Conservation (phyloP, 345 rosid species). For the Adansonia digitata region DNA sequence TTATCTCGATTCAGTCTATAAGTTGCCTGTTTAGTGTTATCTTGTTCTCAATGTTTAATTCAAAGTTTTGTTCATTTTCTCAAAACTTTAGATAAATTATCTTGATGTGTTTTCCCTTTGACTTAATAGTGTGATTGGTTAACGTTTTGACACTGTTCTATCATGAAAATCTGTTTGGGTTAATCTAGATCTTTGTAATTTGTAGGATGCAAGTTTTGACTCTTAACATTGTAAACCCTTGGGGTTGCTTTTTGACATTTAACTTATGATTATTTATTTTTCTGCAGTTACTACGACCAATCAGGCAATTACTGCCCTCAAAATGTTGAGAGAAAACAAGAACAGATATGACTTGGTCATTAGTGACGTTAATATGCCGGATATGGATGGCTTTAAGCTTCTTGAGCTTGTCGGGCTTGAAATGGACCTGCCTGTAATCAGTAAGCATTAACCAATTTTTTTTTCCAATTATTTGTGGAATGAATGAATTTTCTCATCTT, state of each 20-base stretch:
- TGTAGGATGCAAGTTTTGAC: neutral
- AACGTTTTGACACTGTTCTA: slow-evolving; percentile 15
- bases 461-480: slow-evolving; percentile 3
- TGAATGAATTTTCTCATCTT: neutral
- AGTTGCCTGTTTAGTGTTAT: neutral
- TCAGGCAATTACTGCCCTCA: slow-evolving; percentile 51
- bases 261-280: slow-evolving; percentile 6
- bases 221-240: neutral
- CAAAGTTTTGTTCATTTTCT: neutral
- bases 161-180: slow-evolving; percentile 5
- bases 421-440: slow-evolving; percentile 82
- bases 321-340: slow-evolving; percentile 53
- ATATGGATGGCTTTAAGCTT: slow-evolving; percentile 78
- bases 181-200: slow-evolving; percentile 12
- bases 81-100: neutral
- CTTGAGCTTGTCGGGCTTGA: slow-evolving; percentile 80
- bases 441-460: slow-evolving; percentile 32
- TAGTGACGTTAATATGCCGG: slow-evolving; percentile 81
- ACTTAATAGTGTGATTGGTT: neutral
- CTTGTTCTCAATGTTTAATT: neutral
- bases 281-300: slow-evolving; percentile 53
- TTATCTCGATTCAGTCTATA: neutral
- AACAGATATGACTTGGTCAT: slow-evolving; percentile 58
- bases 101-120: neutral
- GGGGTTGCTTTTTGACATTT: slow-evolving; percentile 2